Evolutionary conservation across 2,329 filamentous ascomycete species (phyloP).

Genomic region (Penicillium sp.): DNA sequence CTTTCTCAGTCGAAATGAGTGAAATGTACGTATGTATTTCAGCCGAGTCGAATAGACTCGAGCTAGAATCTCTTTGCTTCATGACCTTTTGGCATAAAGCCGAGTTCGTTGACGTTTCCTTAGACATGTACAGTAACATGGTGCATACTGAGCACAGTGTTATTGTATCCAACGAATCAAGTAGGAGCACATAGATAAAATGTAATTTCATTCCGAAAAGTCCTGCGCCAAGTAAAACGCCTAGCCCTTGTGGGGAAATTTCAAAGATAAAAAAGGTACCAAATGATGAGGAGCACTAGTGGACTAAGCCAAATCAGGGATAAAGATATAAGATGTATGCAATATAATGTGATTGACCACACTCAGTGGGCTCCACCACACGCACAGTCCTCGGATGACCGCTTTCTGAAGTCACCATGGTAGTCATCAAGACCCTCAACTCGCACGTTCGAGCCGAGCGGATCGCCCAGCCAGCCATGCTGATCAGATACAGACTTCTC

Average conservation of each 20-base stretch:
- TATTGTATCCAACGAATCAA: too few relatives aligned
- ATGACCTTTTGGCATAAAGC: too few relatives aligned
- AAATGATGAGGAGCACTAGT: background rate
- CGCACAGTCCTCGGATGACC: slow-evolving; percentile 28
- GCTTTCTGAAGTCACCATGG: slow-evolving; percentile 41
- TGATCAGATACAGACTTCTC: slow-evolving; percentile 16
- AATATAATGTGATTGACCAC: slow-evolving; percentile 3
- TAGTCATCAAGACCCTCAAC: slow-evolving; percentile 40
- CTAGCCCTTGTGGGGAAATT: background rate
- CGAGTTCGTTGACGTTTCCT: too few relatives aligned
- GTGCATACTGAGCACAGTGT: too few relatives aligned
- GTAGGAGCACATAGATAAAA: background rate
- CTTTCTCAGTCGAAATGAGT: too few relatives aligned
- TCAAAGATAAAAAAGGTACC: background rate
- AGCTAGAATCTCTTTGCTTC: too few relatives aligned
- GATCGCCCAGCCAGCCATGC: slow-evolving; percentile 39
- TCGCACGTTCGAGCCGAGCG: slow-evolving; percentile 31
- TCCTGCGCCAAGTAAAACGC: background rate
- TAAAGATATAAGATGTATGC: background rate
- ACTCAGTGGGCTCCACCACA: slow-evolving; percentile 22
- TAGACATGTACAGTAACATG: too few relatives aligned
- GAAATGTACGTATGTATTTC: too few relatives aligned
- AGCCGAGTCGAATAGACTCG: too few relatives aligned
- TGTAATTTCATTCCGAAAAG: background rate
- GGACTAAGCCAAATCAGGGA: background rate